Evolutionary conservation across 768 basidiomycete species (phyloP).

Genomic region (Brasilioporus rufonigricans): DNA sequence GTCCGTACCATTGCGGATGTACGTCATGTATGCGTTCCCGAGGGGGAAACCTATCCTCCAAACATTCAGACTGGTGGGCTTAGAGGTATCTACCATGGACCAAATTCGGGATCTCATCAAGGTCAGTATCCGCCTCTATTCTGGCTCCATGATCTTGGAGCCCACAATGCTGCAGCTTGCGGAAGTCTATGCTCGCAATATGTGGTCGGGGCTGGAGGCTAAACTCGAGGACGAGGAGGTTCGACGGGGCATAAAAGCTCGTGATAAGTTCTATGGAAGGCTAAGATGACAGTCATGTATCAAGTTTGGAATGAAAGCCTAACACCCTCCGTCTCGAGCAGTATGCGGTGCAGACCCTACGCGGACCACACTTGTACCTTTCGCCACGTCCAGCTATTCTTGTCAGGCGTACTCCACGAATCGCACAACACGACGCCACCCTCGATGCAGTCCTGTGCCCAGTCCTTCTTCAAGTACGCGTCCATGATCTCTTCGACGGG

Average conservation of each 20-base stretch:
- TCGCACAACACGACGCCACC: constrained; percentile 34
- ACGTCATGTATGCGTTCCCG: constrained; percentile 65
- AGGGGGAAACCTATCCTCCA: constrained; percentile 46
- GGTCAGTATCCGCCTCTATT: constrained; percentile 36
- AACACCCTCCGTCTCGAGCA: not conserved
- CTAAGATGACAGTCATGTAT: constrained; percentile 8
- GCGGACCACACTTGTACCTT: constrained; percentile 52
- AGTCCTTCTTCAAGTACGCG: constrained; percentile 41
- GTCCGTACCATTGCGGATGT: constrained; percentile 56
- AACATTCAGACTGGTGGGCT: constrained; percentile 61
- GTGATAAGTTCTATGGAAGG: constrained; percentile 45
- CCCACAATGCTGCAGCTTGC: constrained; percentile 54
- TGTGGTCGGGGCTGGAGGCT: constrained; percentile 54
- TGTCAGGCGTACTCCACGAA: constrained; percentile 60
- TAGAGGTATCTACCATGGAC: constrained; percentile 50
- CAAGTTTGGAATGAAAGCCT: not conserved
- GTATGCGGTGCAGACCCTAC: too few species aligned
- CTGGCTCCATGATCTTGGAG: not conserved
- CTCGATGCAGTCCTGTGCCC: constrained; percentile 40
- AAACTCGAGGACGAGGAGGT: constrained; percentile 67
- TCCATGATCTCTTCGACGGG: constrained; percentile 46
- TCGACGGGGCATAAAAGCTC: constrained; percentile 57
- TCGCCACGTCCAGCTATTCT: constrained; percentile 59
- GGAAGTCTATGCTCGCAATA: constrained; percentile 58
- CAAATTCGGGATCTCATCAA: constrained; percentile 52